A percentile compares a stretch with the other conserved stretches of the same genome.
These are phyloP conservation scores for Iberis amara DNA, from an alignment of 441 rosid species.

Conservation along the genomic window DNA sequence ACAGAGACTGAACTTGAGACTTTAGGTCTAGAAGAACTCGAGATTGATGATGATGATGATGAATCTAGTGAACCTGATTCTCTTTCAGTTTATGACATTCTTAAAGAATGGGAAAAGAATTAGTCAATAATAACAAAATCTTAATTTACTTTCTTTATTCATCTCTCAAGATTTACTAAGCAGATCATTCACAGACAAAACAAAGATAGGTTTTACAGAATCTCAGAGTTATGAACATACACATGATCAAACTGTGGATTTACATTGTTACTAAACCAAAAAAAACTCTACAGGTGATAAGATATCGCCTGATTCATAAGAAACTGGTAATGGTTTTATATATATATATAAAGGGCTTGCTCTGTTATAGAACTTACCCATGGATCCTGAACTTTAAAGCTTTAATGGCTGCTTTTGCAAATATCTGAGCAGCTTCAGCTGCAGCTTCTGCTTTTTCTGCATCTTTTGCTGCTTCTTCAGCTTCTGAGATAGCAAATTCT, in stretches of 20 bases:
- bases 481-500: slow-evolving; percentile 86
- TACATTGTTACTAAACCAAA: slow-evolving; percentile 16
- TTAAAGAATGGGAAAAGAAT: slow-evolving; percentile 58
- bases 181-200: slow-evolving; percentile 16
- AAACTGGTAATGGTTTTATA: slow-evolving; percentile 9
- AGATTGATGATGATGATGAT: slow-evolving; percentile 32
- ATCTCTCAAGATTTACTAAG: slow-evolving; percentile 9
- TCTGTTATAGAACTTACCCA: slow-evolving; percentile 13
- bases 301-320: slow-evolving; percentile 20
- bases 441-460: slow-evolving; percentile 93
- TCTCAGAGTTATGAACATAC: slow-evolving; percentile 22
- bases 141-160: slow-evolving; percentile 10
- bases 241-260: slow-evolving; percentile 24
- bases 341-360: slow-evolving; percentile 6
- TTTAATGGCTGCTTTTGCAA: slow-evolving; percentile 75
- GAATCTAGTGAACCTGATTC: slow-evolving; percentile 32
- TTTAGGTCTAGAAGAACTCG: slow-evolving; percentile 29
- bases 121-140: slow-evolving; percentile 9
- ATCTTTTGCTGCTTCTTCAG: slow-evolving; percentile 90
- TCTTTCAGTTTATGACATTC: slow-evolving; percentile 63
- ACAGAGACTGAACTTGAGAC: slow-evolving; percentile 33
- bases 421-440: slow-evolving; percentile 88
- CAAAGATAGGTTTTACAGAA: slow-evolving; percentile 18
- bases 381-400: slow-evolving; percentile 54
- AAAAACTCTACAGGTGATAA: slow-evolving; percentile 28